Base-by-base conservation (phyloP, 805 yeast species). In the Soucietia sequanensis region DNA sequence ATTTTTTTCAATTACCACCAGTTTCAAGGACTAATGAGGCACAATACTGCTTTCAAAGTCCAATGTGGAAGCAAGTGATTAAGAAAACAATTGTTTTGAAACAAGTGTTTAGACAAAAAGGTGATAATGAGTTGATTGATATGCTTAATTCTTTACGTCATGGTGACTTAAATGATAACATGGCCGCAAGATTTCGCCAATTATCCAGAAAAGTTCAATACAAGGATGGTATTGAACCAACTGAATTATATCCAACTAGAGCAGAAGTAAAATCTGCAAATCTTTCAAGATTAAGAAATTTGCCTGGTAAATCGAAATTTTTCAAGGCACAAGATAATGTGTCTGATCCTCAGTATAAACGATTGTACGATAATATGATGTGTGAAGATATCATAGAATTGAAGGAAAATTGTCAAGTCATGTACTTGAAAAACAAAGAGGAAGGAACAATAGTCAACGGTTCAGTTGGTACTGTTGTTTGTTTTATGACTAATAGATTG, bases 1-100 rank as follows among this genome's bases (percentile, higher is more conserved):
- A 93, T 61, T 90, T 91, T 55, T 90, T 84, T 59, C 99, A 93
- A 62, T 68, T 93, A 28, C 99, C 99, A 1, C 99, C 99, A 0
- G 95, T 93, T 5, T 65, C 72, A 8, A 68, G 63, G 27, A 60
- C 54, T 14, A 58, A 58, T 0, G 52, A 42, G 26, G 60, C 64
- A 2, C 54, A 54, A 21, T 93, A 83, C 53, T 83, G 95, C 39
- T 93, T 93, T 51, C 84, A 89, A 49, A 72, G 88, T 7, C 54
- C 64, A 3, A 61, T 78, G 17, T 93, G 99, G 99, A 60, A 59
- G 12, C 59, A 58, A 19, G 75, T 78, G 5, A 70, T 93, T 28
- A 61, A 74, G 7, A 72, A 76, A 38, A 88, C 93, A 0, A 75
- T 89, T 20, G 64, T 86, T 27, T 65, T 93, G 35, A 78, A 81